phyloP scores from a whole-genome alignment of 257 asterid species.

The Penstemon barbatus region DNA sequence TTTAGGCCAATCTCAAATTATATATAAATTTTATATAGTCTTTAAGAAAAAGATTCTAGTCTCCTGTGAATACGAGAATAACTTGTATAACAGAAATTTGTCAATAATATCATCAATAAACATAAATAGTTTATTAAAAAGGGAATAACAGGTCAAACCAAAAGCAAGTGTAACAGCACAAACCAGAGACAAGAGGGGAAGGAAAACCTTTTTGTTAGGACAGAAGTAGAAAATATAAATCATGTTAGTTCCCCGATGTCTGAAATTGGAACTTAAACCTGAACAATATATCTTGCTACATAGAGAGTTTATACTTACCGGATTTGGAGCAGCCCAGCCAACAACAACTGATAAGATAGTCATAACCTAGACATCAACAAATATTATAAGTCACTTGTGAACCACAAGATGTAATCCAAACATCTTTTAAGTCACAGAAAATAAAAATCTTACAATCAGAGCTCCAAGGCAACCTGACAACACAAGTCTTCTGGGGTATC shows the following conservation, averaged over 20 bases:
- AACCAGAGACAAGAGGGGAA: background rate
- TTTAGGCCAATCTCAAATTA: slow-evolving; percentile 5
- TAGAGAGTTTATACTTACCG: slow-evolving; percentile 45
- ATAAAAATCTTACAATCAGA: slow-evolving; percentile 61
- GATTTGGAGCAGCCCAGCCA: slow-evolving; percentile 99
- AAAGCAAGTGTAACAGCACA: slow-evolving; percentile 9
- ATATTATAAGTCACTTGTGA: slow-evolving; percentile 11
- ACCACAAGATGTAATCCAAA: slow-evolving; percentile 13
- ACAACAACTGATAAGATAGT: slow-evolving; percentile 89
- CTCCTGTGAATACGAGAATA: background rate
- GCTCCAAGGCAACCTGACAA: slow-evolving; percentile 96
- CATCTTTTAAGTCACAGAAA: slow-evolving; percentile 17
- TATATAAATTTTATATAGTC: slow-evolving; percentile 14
- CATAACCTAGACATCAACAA: slow-evolving; percentile 65
- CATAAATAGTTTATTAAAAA: background rate
- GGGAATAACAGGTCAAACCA: background rate
- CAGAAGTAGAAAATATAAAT: slow-evolving; percentile 1
- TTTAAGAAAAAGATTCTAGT: slow-evolving; percentile 4
- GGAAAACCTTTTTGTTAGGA: background rate
- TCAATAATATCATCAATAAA: background rate
- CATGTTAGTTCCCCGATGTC: background rate
- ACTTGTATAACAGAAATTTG: background rate
- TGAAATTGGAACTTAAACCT: background rate
- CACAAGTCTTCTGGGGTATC: slow-evolving; percentile 91
- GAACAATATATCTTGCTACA: background rate